Evolutionary conservation across 331 rosid species (phyloP).

Genomic region (Dryas integrifolia): DNA sequence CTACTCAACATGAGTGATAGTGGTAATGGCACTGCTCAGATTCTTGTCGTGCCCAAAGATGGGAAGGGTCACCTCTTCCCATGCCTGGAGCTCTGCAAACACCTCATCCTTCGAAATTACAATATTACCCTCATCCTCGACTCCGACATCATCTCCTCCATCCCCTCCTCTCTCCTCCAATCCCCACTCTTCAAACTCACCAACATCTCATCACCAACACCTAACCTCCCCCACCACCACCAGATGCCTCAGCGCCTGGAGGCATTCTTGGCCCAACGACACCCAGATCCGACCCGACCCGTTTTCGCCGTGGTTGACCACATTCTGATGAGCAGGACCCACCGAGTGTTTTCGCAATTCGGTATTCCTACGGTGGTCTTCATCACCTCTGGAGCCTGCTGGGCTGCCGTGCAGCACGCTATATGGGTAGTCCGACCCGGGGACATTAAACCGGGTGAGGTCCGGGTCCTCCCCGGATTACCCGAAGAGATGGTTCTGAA

Average conservation of each 20-base stretch:
- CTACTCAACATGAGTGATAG: background rate
- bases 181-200: background rate
- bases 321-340: background rate
- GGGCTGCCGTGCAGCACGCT: conserved; percentile 4
- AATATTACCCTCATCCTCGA: conserved; percentile 12
- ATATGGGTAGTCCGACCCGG: conserved; percentile 6
- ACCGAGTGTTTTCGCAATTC: background rate
- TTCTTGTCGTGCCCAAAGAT: conserved; percentile 9
- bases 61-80: conserved; percentile 12
- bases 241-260: background rate
- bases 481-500: background rate
- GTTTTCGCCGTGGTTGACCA: background rate
- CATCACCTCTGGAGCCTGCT: conserved; percentile 10
- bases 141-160: conserved; percentile 5
- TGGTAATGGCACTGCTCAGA: background rate
- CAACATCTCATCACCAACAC: background rate
- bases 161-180: background rate
- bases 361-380: conserved; percentile 3
- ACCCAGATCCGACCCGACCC: background rate
- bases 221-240: background rate
- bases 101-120: conserved; percentile 4
- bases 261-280: background rate
- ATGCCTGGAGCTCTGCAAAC: conserved; percentile 13
- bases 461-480: background rate
- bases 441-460: background rate